Evolutionary conservation across 2,329 filamentous ascomycete species (phyloP), one percentile per base, ranked within the genome.

Genomic region (Claviceps paspali): DNA sequence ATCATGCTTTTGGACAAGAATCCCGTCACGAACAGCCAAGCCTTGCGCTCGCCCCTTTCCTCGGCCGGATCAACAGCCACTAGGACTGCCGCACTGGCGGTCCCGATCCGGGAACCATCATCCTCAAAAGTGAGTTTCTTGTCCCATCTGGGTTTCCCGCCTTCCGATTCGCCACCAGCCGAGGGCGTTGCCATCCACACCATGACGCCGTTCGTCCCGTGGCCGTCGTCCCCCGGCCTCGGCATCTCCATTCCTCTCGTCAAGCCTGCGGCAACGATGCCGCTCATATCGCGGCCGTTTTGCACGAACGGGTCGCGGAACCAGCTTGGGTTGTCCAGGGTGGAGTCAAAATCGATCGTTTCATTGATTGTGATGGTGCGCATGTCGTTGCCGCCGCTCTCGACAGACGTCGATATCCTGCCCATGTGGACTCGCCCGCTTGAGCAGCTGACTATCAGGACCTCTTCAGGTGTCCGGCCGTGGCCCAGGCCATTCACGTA

Each of bases 401-500:
- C 39, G 1, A 46, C 39, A 4, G 31, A 14, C 31, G 31, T 2
- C 52, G 46, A 35, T 11, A 57, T 36, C 14, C 47, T 37, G 12
- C 55, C 60, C 9, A 72, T 49, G 38, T 67, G 61, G n/a, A 77
- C 37, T 1, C 53, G 46, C 0, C 70, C 73, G 7, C 62, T 62
- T 1, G 52, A 43, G 18, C 62, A 60, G 43, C 65, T 64, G 2
- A 46, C 50, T 5, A 70, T 52, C 1, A 67, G 39, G 2, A 71
- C 51, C 41, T 70, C 63, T 14, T 52, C 46, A 0, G 50, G 40
- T 0, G 57, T 51, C 10, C 49, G 48, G 1, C 69, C 70, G 38
- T 65, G 70, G 0, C 63, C 68, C 0, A 78, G 48, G 1, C 73
- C 74, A 38, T 78, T 78, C 45, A 65, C 67, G 44, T 67, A 73